Evolutionary conservation across 2,329 filamentous ascomycete genomes (phyloP).

Genomic region (Passalora sequoiae): DNA sequence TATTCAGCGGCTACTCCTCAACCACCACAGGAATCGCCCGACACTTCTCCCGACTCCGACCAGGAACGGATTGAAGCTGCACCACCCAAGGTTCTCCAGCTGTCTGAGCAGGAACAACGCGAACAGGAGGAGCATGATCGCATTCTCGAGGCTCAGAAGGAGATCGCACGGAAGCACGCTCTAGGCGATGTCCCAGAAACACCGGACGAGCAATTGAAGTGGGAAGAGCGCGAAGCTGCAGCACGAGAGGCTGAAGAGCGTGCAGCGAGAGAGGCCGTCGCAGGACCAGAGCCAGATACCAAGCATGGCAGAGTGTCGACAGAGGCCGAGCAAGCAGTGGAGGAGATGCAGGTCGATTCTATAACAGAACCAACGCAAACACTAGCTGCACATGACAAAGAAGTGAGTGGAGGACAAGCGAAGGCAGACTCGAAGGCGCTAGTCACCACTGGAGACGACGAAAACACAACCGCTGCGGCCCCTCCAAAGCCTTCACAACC

Average conservation of each 20-base stretch:
- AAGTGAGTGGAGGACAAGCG: constrained; percentile 1
- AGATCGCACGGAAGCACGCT: constrained; percentile 40
- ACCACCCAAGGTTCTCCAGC: constrained; percentile 31
- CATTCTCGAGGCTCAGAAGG: constrained; percentile 47
- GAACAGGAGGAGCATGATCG: constrained; percentile 53
- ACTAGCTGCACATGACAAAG: neutral
- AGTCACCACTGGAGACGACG: constrained; percentile 14
- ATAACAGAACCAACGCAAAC: neutral
- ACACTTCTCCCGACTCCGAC: constrained; percentile 33
- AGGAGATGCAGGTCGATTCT: constrained; percentile 18
- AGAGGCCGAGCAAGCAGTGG: constrained; percentile 25
- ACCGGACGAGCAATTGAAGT: constrained; percentile 54
- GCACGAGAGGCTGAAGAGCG: constrained; percentile 39
- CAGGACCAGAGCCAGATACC: constrained; percentile 26
- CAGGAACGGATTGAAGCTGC: constrained; percentile 23
- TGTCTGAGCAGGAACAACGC: constrained; percentile 36
- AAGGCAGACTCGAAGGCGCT: constrained; percentile 4
- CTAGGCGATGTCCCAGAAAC: constrained; percentile 45
- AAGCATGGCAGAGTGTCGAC: constrained; percentile 18
- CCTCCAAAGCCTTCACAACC: constrained; percentile 15
- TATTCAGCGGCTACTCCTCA: constrained; percentile 69
- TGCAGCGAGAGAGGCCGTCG: constrained; percentile 33
- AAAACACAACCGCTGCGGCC: constrained; percentile 24
- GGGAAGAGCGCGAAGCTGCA: constrained; percentile 42
- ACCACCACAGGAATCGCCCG: constrained; percentile 48